Percentiles rank a stretch among this genome's conserved stretches.
phyloP scores from a whole-genome alignment of 2,329 filamentous ascomycete species.

The Cladosporium halotolerans region DNA sequence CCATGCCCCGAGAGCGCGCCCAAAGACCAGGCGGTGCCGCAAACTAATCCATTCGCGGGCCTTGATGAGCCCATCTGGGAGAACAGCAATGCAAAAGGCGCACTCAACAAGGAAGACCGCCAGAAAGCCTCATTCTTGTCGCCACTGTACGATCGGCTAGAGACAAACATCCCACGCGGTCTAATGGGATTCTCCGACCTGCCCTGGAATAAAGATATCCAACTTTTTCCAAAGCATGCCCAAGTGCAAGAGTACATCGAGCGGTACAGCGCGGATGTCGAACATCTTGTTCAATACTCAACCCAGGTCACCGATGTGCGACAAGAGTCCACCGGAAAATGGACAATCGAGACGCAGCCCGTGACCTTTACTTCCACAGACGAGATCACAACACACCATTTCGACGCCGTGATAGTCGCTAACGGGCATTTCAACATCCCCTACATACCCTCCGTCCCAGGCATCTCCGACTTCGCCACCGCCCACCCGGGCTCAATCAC shows the following conservation, averaged over 20 bases:
- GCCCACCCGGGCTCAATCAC: slow-evolving; percentile 35
- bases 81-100: slow-evolving; percentile 14
- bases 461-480: slow-evolving; percentile 36
- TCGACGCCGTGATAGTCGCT: slow-evolving; percentile 46
- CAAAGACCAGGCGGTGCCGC: slow-evolving; percentile 51
- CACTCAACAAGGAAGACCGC: slow-evolving; percentile 10
- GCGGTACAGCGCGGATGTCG: slow-evolving; percentile 62
- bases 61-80: slow-evolving; percentile 58
- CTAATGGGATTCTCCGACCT: slow-evolving; percentile 76
- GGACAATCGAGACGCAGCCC: slow-evolving; percentile 52
- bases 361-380: slow-evolving; percentile 27
- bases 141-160: slow-evolving; percentile 72
- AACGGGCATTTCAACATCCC: slow-evolving; percentile 45
- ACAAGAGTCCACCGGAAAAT: slow-evolving; percentile 34
- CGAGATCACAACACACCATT: slow-evolving; percentile 35
- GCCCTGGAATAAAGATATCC: slow-evolving; percentile 45
- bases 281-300: slow-evolving; percentile 61
- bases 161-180: slow-evolving; percentile 78
- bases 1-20: slow-evolving; percentile 40
- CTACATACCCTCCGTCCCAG: slow-evolving; percentile 37
- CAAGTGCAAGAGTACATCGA: slow-evolving; percentile 69
- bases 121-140: slow-evolving; percentile 54
- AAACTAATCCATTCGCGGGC: slow-evolving; percentile 56
- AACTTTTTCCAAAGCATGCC: slow-evolving; percentile 68
- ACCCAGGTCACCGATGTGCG: slow-evolving; percentile 61